phyloP scores from a whole-genome alignment of 2,329 filamentous ascomycete genomes.

The Cercospora citrullina region DNA sequence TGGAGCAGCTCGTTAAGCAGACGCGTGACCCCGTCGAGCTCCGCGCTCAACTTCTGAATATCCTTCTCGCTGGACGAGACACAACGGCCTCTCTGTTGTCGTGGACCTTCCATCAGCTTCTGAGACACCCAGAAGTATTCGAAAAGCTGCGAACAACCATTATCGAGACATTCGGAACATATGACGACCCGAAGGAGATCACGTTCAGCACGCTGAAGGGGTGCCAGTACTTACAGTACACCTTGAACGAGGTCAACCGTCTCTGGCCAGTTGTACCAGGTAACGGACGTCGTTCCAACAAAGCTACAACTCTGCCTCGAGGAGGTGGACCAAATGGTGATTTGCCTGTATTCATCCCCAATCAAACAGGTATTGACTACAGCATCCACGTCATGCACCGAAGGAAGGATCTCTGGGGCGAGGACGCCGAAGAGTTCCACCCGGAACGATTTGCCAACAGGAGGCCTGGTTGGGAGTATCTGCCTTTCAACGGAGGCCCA shows the following conservation, averaged over 20 bases:
- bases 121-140: conserved; percentile 53
- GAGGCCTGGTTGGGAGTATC: conserved; percentile 38
- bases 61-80: conserved; percentile 70
- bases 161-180: conserved; percentile 48
- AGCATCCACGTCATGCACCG: conserved; percentile 42
- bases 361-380: conserved; percentile 36
- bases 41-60: conserved; percentile 50
- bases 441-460: conserved; percentile 40
- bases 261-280: conserved; percentile 78
- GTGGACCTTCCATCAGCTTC: conserved; percentile 56
- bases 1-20: conserved; percentile 49
- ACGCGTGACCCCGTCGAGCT: conserved; percentile 48
- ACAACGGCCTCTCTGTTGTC: conserved; percentile 56
- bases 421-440: conserved; percentile 43
- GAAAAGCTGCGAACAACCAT: conserved; percentile 52
- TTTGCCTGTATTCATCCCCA: conserved; percentile 53
- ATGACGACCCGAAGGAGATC: conserved; percentile 48
- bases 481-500: conserved; percentile 54
- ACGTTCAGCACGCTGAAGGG: conserved; percentile 63
- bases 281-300: conserved; percentile 70
- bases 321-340: conserved; percentile 56
- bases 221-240: conserved; percentile 62
- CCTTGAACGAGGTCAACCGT: conserved; percentile 60
- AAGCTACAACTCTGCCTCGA: conserved; percentile 70
- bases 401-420: conserved; percentile 41